Evolutionary conservation across 2,329 filamentous ascomycete species (phyloP).

Genomic region (Penicillium expansum): DNA sequence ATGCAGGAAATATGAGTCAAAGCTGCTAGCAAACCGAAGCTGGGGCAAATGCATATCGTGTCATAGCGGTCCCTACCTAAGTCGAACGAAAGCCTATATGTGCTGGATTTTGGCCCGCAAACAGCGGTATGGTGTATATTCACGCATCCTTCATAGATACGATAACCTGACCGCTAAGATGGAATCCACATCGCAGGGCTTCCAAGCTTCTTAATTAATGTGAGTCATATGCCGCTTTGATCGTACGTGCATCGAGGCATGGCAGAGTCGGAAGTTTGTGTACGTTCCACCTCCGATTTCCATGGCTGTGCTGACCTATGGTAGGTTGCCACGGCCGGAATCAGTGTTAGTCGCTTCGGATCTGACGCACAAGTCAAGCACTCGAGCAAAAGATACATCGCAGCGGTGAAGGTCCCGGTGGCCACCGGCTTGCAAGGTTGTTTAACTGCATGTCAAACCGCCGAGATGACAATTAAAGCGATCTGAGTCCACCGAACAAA

Average conservation of each 20-base stretch:
- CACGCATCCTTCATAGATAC: background rate
- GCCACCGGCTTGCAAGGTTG: background rate
- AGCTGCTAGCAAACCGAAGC: background rate
- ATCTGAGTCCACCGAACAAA: background rate
- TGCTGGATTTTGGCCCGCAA: background rate
- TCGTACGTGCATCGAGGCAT: constrained; percentile 10
- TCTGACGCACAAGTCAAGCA: constrained; percentile 6
- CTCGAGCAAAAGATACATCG: constrained; percentile 3
- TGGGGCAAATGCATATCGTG: constrained; percentile 2
- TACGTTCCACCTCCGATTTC: constrained; percentile 4
- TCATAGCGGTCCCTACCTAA: background rate
- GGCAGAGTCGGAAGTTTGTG: constrained; percentile 3
- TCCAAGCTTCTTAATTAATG: background rate
- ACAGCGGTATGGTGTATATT: constrained; percentile 4
- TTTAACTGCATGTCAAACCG: constrained; percentile 6
- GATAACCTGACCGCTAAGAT: constrained; percentile 3
- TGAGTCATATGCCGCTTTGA: constrained; percentile 3
- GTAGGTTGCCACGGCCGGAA: background rate
- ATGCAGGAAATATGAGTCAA: constrained; percentile 7
- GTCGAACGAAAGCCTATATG: background rate
- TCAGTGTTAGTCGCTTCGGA: background rate
- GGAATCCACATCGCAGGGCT: background rate
- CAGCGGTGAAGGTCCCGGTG: constrained; percentile 19
- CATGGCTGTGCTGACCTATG: background rate
- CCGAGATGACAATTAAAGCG: constrained; percentile 2